These are phyloP conservation scores for Euphorbia celastroides DNA, from an alignment of 441 rosid genomes.

Conservation along the genomic window DNA sequence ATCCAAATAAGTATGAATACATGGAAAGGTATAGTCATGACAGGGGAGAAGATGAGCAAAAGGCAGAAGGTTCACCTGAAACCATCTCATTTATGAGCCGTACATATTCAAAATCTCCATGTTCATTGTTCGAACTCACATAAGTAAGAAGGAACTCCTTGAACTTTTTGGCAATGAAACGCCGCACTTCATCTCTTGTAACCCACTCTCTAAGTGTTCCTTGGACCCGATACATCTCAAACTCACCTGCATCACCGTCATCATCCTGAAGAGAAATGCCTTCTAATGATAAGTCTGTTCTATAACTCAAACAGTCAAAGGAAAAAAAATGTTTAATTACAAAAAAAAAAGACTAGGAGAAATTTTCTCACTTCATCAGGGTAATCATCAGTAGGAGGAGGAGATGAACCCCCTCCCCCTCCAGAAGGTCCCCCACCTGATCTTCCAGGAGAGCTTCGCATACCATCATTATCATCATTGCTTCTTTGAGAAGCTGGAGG, in stretches of 20 bases:
- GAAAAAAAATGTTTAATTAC: background rate
- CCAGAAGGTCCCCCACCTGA: constrained; percentile 49
- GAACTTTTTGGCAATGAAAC: constrained; percentile 86
- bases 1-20: background rate
- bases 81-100: constrained; percentile 87
- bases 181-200: constrained; percentile 91
- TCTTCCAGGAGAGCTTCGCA: constrained; percentile 72
- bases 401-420: constrained; percentile 74
- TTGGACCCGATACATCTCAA: constrained; percentile 89
- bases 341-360: constrained; percentile 9
- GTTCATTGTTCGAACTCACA: constrained; percentile 61
- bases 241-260: constrained; percentile 74
- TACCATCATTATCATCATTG: constrained; percentile 60
- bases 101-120: constrained; percentile 70
- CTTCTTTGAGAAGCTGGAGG: constrained; percentile 54
- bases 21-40: background rate
- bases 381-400: constrained; percentile 82
- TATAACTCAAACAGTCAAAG: background rate
- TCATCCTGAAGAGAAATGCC: constrained; percentile 43
- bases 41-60: constrained; percentile 1
- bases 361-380: constrained; percentile 40
- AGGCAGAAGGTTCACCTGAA: constrained; percentile 47
- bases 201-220: constrained; percentile 98
- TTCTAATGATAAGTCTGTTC: background rate
- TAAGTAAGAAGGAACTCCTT: constrained; percentile 80